Conservation (phyloP, 176 grass and related monocot species). For the Zoysia japonica region DNA sequence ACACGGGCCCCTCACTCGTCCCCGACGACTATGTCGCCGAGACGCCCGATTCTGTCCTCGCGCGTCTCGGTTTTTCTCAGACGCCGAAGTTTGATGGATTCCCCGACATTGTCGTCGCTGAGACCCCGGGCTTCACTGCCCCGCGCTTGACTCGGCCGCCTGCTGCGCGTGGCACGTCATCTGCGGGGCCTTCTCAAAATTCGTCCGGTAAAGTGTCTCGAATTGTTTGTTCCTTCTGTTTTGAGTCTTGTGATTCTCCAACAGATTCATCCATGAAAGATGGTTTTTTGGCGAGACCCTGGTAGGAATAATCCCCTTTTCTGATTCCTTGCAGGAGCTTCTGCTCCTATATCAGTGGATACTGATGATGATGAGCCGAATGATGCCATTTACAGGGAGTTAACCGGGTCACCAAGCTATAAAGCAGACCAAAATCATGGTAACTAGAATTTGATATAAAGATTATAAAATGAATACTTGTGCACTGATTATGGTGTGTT, state of each 20-base stretch:
- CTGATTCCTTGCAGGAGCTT: constrained; percentile 35
- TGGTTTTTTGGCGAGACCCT: neutral
- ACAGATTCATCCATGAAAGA: neutral
- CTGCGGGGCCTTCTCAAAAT: neutral
- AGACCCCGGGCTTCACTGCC: constrained; percentile 10
- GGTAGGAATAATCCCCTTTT: neutral
- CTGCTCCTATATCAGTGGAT: constrained; percentile 56
- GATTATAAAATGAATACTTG: constrained; percentile 5
- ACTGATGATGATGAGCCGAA: constrained; percentile 52
- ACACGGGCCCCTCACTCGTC: neutral
- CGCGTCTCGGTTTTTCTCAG: neutral
- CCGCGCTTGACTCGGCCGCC: neutral
- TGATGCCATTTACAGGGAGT: neutral
- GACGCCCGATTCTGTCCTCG: constrained; percentile 26
- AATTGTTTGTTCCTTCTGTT: neutral
- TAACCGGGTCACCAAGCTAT: constrained; percentile 9
- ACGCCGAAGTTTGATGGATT: constrained; percentile 9
- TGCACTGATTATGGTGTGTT: constrained; percentile 9
- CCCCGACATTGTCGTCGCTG: neutral
- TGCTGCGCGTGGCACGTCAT: constrained; percentile 5
- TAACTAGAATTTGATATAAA: neutral
- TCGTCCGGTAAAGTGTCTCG: constrained; percentile 16
- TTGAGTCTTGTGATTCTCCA: neutral
- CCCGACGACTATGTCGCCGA: neutral
- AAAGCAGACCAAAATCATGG: neutral